Percentiles rank a stretch among this genome's conserved stretches.
phyloP scores from a whole-genome alignment of 2,329 filamentous ascomycete species.

The Fusarium compactum region DNA sequence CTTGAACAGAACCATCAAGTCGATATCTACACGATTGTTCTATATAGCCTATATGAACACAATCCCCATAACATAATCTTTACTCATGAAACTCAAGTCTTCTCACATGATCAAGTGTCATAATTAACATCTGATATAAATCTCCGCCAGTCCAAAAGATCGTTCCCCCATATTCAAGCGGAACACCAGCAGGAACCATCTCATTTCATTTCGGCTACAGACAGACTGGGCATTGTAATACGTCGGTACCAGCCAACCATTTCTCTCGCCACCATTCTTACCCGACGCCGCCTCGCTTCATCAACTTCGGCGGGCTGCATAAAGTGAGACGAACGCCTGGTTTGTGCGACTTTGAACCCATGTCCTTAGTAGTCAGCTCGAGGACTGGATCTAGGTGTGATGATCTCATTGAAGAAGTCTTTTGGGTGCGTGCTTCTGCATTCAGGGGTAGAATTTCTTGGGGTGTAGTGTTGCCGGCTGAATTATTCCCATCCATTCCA shows the following conservation, averaged over 20 bases:
- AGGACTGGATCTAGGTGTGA: not conserved
- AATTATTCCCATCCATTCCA: not conserved
- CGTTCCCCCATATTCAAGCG: not conserved
- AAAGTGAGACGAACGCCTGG: constrained; percentile 32
- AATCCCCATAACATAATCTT: not conserved
- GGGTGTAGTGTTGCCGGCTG: not conserved
- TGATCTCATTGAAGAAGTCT: constrained; percentile 8
- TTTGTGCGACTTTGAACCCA: constrained; percentile 24
- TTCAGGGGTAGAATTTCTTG: not conserved
- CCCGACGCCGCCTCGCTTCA: constrained; percentile 42
- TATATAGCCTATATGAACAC: not conserved
- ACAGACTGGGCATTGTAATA: constrained; percentile 21
- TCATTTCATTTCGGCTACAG: constrained; percentile 35
- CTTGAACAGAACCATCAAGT: not conserved
- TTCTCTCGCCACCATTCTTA: constrained; percentile 7
- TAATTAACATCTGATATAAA: not conserved
- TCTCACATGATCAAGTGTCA: not conserved
- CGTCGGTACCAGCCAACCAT: constrained; percentile 20
- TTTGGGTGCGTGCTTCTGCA: not conserved
- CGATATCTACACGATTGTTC: not conserved
- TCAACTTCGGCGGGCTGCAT: constrained; percentile 33
- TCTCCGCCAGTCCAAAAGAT: not conserved
- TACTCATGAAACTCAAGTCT: too few relatives aligned
- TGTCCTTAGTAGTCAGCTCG: not conserved
- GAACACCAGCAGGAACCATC: not conserved